Conservation (phyloP, 208 protist species). For the Trypanosoma rangeli region DNA sequence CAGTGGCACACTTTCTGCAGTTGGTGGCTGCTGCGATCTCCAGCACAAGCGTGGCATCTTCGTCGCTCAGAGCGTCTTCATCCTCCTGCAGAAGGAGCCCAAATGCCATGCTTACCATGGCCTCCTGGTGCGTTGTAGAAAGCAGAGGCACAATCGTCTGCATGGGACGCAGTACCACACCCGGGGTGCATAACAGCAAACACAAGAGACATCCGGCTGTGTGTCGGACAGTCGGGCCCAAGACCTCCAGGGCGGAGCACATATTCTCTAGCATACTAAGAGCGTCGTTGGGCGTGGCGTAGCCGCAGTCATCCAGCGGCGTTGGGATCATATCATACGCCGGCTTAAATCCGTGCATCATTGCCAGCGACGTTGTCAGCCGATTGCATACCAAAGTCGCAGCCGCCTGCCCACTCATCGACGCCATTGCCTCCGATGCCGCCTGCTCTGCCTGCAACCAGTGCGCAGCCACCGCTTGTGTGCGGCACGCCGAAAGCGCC, state of each 20-base stretch:
- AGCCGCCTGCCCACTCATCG: slow-evolving; percentile 47
- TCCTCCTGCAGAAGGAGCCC: slow-evolving; percentile 8
- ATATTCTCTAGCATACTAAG: slow-evolving; percentile 11
- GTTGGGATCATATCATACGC: slow-evolving; percentile 26
- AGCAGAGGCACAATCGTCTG: slow-evolving; percentile 39
- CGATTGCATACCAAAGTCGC: slow-evolving; percentile 51
- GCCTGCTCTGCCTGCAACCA: slow-evolving; percentile 31
- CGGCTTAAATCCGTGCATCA: slow-evolving; percentile 56
- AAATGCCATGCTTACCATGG: slow-evolving; percentile 23
- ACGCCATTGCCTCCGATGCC: slow-evolving; percentile 31
- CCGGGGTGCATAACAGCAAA: slow-evolving; percentile 36
- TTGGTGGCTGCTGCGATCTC: slow-evolving; percentile 14
- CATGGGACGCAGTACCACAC: slow-evolving; percentile 22
- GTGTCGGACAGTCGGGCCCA: slow-evolving; percentile 65
- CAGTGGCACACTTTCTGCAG: neutral
- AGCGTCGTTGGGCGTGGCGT: slow-evolving; percentile 15
- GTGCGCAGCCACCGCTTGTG: slow-evolving; percentile 9
- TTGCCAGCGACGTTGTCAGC: slow-evolving; percentile 33
- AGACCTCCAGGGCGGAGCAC: slow-evolving; percentile 2
- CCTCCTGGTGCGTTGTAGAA: slow-evolving; percentile 28
- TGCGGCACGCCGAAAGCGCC: slow-evolving; percentile 24
- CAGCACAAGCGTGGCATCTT: slow-evolving; percentile 12
- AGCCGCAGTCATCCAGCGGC: slow-evolving; percentile 21
- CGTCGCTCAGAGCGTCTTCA: slow-evolving; percentile 8
- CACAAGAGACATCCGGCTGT: slow-evolving; percentile 59